phyloP scores from a whole-genome alignment of 352 stramenopile genomes.

The Globisporangium apiculatum region DNA sequence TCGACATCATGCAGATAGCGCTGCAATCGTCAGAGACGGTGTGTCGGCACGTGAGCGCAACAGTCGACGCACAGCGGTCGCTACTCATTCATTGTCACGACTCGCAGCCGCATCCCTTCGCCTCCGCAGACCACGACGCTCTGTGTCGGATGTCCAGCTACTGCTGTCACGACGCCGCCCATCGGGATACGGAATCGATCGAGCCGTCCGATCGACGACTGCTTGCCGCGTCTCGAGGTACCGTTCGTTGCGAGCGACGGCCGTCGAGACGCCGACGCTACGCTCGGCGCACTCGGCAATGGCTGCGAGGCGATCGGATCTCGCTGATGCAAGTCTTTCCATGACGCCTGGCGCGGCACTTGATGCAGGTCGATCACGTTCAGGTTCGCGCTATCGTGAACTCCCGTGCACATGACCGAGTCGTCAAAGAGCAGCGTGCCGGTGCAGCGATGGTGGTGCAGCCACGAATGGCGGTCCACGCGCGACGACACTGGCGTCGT shows the following conservation, averaged over 20 bases:
- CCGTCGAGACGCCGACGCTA: not conserved
- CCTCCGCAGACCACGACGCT: constrained; percentile 41
- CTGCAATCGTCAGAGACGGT: too few species aligned
- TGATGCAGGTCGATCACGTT: constrained; percentile 50
- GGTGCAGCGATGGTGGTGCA: constrained; percentile 43
- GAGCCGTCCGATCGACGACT: constrained; percentile 19
- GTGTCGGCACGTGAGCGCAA: too few species aligned
- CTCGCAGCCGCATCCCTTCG: constrained; percentile 28
- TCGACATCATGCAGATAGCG: too few species aligned
- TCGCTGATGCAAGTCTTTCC: not conserved
- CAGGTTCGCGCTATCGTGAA: constrained; percentile 28
- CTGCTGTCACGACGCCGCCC: constrained; percentile 32
- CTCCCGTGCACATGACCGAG: constrained; percentile 41
- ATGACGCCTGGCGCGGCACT: constrained; percentile 9
- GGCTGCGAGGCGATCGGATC: not conserved
- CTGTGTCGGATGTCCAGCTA: constrained; percentile 33
- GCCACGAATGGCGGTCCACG: constrained; percentile 35
- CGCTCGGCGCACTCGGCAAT: not conserved
- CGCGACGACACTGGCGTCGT: not conserved
- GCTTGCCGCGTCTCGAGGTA: not conserved
- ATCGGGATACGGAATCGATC: constrained; percentile 49
- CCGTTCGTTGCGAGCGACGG: not conserved
- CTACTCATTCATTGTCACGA: constrained; percentile 12
- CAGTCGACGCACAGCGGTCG: too few species aligned
- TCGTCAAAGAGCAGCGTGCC: constrained; percentile 38